phyloP scores from a whole-genome alignment of 768 basidiomycete species.

The Daedaleopsis nitida region DNA sequence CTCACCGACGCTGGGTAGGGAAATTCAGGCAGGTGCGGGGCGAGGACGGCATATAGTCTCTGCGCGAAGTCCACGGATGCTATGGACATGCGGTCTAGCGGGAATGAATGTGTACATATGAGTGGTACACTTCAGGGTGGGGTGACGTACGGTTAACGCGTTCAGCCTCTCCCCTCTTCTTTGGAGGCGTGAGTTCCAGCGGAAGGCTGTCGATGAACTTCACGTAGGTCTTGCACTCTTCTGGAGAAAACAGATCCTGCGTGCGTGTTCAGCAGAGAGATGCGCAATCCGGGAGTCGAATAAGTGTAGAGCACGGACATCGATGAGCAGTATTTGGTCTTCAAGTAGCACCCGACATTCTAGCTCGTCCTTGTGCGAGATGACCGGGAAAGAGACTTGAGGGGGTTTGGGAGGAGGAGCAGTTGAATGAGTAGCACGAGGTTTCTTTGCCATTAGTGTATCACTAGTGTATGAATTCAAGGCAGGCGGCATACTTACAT shows the following conservation, averaged over 20 bases:
- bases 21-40: constrained; percentile 62
- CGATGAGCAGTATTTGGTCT: constrained; percentile 64
- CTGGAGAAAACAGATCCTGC: constrained; percentile 57
- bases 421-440: background rate
- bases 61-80: constrained; percentile 60
- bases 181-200: constrained; percentile 67
- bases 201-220: constrained; percentile 62
- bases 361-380: constrained; percentile 48
- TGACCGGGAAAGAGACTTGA: constrained; percentile 42
- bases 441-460: constrained; percentile 16
- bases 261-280: constrained; percentile 7
- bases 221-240: constrained; percentile 62
- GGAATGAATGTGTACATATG: background rate
- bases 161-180: constrained; percentile 72
- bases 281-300: background rate
- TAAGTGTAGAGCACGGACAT: constrained; percentile 40
- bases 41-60: constrained; percentile 48
- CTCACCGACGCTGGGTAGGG: constrained; percentile 39
- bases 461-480: no score
- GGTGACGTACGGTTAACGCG: constrained; percentile 60
- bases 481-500: background rate
- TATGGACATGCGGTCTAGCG: constrained; percentile 62
- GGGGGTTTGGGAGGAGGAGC: background rate
- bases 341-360: constrained; percentile 52
- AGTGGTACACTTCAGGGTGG: background rate